phyloP scores from a whole-genome alignment of 441 rosid genomes.

The Croton laevigatus region DNA sequence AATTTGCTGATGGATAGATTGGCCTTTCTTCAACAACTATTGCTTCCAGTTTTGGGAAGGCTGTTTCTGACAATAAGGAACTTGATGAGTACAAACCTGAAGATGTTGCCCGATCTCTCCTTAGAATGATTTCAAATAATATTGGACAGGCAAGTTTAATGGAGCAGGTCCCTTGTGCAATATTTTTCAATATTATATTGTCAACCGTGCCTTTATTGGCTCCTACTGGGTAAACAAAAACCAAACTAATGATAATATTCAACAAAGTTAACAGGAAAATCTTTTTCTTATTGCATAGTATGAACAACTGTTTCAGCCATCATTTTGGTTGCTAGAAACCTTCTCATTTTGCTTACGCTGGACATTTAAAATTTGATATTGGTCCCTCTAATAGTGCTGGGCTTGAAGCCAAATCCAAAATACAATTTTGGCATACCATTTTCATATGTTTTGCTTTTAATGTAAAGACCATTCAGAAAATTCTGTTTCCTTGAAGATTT shows the following conservation, averaged over 20 bases:
- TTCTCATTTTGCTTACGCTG: neutral
- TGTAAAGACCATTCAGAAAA: neutral
- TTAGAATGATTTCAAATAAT: slow-evolving; percentile 98
- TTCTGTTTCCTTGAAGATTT: neutral
- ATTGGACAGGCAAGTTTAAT: slow-evolving; percentile 77
- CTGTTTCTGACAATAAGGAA: slow-evolving; percentile 87
- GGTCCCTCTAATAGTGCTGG: neutral
- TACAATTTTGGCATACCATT: neutral
- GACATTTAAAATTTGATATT: neutral
- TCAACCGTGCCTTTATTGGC: neutral
- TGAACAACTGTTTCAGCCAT: neutral
- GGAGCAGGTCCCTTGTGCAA: neutral
- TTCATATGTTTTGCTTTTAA: neutral
- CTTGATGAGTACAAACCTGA: slow-evolving; percentile 92
- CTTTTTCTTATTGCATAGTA: neutral
- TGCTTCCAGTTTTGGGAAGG: slow-evolving; percentile 98
- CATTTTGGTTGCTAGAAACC: neutral
- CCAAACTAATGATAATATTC: neutral
- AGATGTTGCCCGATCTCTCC: slow-evolving; percentile 90
- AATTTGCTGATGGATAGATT: slow-evolving; percentile 60
- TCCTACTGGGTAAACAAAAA: neutral
- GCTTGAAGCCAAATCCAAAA: neutral
- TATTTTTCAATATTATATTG: slow-evolving; percentile 4
- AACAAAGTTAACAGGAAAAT: neutral
- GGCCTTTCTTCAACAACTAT: slow-evolving; percentile 97